Evolutionary conservation across 2,329 filamentous ascomycete species (phyloP).

Genomic region (Aspergillus sojae): DNA sequence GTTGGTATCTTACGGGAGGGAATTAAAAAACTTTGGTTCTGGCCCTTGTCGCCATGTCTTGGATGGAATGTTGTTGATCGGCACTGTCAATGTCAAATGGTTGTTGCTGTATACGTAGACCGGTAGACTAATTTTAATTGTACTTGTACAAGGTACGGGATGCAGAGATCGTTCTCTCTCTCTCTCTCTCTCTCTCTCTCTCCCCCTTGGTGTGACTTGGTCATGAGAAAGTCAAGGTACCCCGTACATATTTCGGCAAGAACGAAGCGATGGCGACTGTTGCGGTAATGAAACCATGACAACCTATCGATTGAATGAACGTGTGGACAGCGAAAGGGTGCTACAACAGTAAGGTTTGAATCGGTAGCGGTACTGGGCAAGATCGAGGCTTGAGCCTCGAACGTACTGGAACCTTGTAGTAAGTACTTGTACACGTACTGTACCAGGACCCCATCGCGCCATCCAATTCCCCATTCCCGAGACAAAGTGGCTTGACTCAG

Average conservation of each 20-base stretch:
- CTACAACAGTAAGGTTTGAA: not conserved
- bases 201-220: not conserved
- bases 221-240: not conserved
- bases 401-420: slow-evolving; percentile 2
- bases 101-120: not conserved
- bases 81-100: not conserved
- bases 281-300: not conserved
- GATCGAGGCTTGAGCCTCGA: slow-evolving; percentile 9
- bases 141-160: not conserved
- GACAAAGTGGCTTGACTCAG: slow-evolving; percentile 3
- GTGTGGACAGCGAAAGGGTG: not conserved
- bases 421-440: not conserved
- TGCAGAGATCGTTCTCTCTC: not conserved
- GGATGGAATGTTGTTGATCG: not conserved
- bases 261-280: not conserved
- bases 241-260: not conserved
- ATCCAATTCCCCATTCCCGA: not conserved
- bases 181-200: not conserved
- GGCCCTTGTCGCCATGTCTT: slow-evolving; percentile 4
- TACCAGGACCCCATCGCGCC: not conserved
- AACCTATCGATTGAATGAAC: not conserved
- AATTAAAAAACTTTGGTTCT: not conserved
- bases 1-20: not conserved
- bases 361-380: not conserved
- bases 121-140: not conserved